These are phyloP conservation scores for Aciculosporium take DNA, from an alignment of 2,329 filamentous ascomycete species.

Conservation along the genomic window DNA sequence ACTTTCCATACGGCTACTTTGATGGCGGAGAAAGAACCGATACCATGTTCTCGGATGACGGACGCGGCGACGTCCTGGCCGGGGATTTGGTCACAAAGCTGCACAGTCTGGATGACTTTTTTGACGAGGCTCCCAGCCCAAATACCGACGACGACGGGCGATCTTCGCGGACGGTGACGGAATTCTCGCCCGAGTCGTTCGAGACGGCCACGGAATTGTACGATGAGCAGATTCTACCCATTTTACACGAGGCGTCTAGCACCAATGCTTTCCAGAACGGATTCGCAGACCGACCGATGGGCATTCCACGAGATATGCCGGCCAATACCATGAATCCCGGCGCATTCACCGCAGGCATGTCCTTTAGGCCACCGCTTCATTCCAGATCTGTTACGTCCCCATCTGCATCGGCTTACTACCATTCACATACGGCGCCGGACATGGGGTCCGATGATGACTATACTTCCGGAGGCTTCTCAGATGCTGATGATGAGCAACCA, in stretches of 20 bases:
- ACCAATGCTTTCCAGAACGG: slow-evolving; percentile 77
- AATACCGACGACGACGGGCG: slow-evolving; percentile 43
- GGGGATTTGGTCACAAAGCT: slow-evolving; percentile 72
- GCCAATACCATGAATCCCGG: slow-evolving; percentile 49
- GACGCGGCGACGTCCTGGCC: slow-evolving; percentile 48
- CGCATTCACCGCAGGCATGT: slow-evolving; percentile 34
- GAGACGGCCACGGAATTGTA: slow-evolving; percentile 74
- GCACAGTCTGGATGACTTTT: slow-evolving; percentile 70
- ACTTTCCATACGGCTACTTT: slow-evolving; percentile 73
- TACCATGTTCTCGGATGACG: slow-evolving; percentile 86
- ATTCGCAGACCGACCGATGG: slow-evolving; percentile 58
- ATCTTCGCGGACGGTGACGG: slow-evolving; percentile 48
- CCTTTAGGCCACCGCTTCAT: slow-evolving; percentile 55
- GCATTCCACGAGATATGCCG: slow-evolving; percentile 44
- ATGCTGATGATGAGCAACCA: slow-evolving; percentile 50
- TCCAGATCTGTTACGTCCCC: slow-evolving; percentile 77
- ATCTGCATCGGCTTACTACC: slow-evolving; percentile 40
- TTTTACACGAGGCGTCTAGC: slow-evolving; percentile 72
- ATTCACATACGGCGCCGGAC: slow-evolving; percentile 39
- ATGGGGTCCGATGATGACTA: slow-evolving; percentile 66
- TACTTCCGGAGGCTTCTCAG: slow-evolving; percentile 61
- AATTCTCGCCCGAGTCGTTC: slow-evolving; percentile 49
- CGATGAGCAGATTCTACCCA: slow-evolving; percentile 83
- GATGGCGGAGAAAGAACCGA: slow-evolving; percentile 58
- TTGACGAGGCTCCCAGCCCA: slow-evolving; percentile 53